Conservation (phyloP, 345 rosid genomes). For the Eucalyptus coolabah region DNA sequence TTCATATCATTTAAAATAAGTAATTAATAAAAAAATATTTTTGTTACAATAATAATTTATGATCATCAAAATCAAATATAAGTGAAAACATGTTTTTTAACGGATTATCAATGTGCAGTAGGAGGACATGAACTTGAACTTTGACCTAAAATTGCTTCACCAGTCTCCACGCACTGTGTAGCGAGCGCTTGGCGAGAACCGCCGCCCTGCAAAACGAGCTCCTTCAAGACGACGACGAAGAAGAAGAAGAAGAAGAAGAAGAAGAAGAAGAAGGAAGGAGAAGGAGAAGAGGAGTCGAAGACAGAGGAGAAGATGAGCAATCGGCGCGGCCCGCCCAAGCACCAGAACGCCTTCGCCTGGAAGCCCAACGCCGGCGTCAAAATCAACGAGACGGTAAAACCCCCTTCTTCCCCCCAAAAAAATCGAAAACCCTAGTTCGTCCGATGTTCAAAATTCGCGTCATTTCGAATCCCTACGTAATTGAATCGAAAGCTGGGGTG, state of each 20-base stretch:
- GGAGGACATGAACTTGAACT: neutral
- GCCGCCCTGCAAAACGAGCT: neutral
- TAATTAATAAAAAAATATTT: too few species aligned
- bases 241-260: neutral
- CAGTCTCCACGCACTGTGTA: neutral
- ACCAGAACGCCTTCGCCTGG: slow-evolving; percentile 77
- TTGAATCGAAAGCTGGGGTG: neutral
- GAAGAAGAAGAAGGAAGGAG: neutral
- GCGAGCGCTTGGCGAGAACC: neutral
- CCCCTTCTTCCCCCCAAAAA: neutral
- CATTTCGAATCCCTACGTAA: neutral
- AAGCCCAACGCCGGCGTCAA: slow-evolving; percentile 81
- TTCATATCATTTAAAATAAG: too few species aligned
- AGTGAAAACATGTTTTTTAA: neutral
- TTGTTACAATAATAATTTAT: too few species aligned
- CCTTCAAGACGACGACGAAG: neutral
- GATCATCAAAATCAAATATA: too few species aligned
- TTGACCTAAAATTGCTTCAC: neutral
- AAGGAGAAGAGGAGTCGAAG: neutral
- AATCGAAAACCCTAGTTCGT: neutral
- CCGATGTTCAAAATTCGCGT: neutral
- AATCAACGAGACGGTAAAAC: slow-evolving; percentile 68
- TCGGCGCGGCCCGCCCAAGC: slow-evolving; percentile 77
- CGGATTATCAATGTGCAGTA: neutral
- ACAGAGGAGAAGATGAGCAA: slow-evolving; percentile 29